A percentile compares a stretch with the other conserved stretches of the same genome.
Conservation (phyloP, 75 land plant species). For the Chamaecyparis obtusa region DNA sequence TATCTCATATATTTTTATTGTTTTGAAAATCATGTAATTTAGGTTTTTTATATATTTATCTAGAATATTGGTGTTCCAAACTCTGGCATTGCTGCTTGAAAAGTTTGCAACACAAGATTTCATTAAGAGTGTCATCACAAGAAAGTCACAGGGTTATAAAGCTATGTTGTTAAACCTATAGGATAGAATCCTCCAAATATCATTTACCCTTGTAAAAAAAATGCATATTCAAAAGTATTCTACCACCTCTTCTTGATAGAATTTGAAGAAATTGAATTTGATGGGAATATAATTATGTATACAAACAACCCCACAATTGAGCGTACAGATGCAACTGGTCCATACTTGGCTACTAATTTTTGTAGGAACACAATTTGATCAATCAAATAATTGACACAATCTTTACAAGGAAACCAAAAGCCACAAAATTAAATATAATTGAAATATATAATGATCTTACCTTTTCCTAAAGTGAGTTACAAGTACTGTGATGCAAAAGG, state of each 20-base stretch:
- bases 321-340: conserved; percentile 62
- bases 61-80: no score
- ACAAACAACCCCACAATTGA: conserved; percentile 59
- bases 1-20: no score
- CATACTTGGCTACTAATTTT: conserved; percentile 69
- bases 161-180: background rate
- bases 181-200: background rate
- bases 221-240: background rate
- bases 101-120: no score
- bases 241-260: conserved; percentile 65
- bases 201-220: background rate
- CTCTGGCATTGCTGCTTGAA: no score
- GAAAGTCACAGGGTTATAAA: no score
- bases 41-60: no score
- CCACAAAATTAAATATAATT: conserved; percentile 2
- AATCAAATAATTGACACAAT: background rate
- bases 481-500: background rate
- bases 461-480: conserved; percentile 18
- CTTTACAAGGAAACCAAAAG: background rate
- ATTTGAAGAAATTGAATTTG: conserved; percentile 55
- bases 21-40: no score
- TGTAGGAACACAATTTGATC: no score
- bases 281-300: conserved; percentile 59
- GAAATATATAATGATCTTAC: background rate
- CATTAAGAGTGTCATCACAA: no score